A percentile compares a stretch with the other conserved stretches of the same genome.
Conservation (phyloP, 768 basidiomycete species). For the Termitomyces sp. region DNA sequence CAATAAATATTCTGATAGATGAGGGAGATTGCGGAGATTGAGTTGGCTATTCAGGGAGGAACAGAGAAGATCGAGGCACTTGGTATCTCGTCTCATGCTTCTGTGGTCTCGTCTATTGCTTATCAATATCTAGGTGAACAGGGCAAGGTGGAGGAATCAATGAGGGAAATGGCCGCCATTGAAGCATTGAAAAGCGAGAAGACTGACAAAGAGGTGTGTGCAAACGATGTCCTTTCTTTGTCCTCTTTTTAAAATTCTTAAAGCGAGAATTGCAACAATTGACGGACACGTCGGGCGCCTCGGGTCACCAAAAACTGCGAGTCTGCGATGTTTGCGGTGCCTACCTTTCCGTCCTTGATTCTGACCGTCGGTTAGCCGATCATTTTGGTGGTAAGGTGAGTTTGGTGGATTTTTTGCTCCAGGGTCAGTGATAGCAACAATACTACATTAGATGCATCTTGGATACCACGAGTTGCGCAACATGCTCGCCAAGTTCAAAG, state of each 20-base stretch:
- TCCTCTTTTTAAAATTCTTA: conserved; percentile 11
- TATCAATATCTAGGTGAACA: conserved; percentile 66
- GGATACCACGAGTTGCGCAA: conserved; percentile 98
- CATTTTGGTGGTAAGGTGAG: conserved; percentile 99
- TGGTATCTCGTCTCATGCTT: conserved; percentile 34
- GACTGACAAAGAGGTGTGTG: conserved; percentile 82
- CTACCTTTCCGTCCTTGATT: conserved; percentile 97
- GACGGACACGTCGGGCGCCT: conserved; percentile 97
- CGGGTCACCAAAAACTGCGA: conserved; percentile 98
- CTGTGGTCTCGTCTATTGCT: conserved; percentile 19
- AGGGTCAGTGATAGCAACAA: conserved; percentile 16
- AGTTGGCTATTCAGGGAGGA: conserved; percentile 96
- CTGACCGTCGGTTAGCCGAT: conserved; percentile 96
- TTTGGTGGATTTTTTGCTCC: conserved; percentile 15
- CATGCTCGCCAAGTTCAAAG: conserved; percentile 86
- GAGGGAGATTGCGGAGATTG: conserved; percentile 99
- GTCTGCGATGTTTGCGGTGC: conserved; percentile 99
- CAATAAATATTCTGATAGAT: conserved; percentile 45
- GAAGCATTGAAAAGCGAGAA: conserved; percentile 97
- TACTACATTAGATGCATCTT: conserved; percentile 80
- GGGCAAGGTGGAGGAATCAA: conserved; percentile 98
- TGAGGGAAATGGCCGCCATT: conserved; percentile 95
- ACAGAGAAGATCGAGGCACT: conserved; percentile 97
- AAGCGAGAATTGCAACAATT: conserved; percentile 92
- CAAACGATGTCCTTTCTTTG: not conserved